Percentiles rank a stretch among this genome's conserved stretches.
Conservation (phyloP, 257 asterid species). For the Anisodus acutangulus region DNA sequence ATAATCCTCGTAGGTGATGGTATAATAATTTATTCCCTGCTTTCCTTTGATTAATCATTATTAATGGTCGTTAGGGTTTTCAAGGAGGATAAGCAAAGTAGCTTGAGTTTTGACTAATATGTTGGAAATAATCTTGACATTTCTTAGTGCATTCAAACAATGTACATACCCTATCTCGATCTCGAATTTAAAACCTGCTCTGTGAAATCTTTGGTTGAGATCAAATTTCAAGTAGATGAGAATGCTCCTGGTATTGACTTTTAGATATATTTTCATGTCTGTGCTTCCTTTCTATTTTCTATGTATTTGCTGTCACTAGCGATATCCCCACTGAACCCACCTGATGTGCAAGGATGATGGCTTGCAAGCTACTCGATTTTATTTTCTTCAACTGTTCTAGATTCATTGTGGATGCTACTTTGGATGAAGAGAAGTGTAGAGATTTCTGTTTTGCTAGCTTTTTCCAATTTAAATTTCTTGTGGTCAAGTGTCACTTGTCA, state of each 20-base stretch:
- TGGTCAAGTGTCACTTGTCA: not conserved
- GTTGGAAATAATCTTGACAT: not conserved
- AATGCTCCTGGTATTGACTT: constrained; percentile 9
- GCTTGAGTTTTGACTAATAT: not conserved
- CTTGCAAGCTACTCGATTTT: not conserved
- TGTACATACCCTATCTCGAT: not conserved
- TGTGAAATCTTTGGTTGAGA: not conserved
- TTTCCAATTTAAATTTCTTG: constrained; percentile 16
- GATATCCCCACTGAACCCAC: not conserved
- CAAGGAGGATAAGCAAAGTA: constrained; percentile 6
- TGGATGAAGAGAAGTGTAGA: constrained; percentile 10
- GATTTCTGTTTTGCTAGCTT: not conserved
- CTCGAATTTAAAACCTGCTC: constrained; percentile 10
- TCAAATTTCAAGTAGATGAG: constrained; percentile 11
- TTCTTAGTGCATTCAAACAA: constrained; percentile 19
- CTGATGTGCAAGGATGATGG: not conserved
- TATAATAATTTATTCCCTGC: not conserved
- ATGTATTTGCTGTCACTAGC: not conserved
- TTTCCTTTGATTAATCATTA: not conserved
- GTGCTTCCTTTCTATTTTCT: not conserved
- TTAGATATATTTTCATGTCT: not conserved
- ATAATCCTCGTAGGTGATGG: constrained; percentile 11
- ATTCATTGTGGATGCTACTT: constrained; percentile 1
- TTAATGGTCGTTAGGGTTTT: not conserved
- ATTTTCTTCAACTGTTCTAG: not conserved